Percentiles rank a stretch among this genome's conserved stretches.
These are phyloP conservation scores for Hypomontagnella submonticulosa DNA, from an alignment of 495 filamentous ascomycete species.

Conservation along the genomic window DNA sequence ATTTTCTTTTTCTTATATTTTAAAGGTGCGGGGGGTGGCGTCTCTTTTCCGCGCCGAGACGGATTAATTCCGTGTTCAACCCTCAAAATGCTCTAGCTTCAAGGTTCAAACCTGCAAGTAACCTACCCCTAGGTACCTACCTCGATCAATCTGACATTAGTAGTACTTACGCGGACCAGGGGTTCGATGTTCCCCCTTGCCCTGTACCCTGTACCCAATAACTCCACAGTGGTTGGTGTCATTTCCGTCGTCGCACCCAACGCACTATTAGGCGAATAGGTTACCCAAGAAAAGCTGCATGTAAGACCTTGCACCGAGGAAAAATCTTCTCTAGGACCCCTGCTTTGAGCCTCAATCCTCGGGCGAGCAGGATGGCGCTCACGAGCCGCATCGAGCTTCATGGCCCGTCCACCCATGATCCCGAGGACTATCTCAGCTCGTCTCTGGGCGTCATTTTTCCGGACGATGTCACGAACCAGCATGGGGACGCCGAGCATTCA, in stretches of 20 bases:
- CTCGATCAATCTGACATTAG: too few species aligned
- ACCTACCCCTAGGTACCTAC: too few species aligned
- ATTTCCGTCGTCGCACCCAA: too few species aligned
- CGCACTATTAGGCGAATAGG: too few species aligned
- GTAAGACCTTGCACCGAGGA: not conserved
- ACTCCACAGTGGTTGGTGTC: too few species aligned
- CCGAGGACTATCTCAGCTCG: constrained; percentile 73
- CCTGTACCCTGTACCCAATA: too few species aligned
- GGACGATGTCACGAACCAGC: constrained; percentile 76
- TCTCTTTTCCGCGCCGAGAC: constrained; percentile 22
- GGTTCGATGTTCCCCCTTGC: too few species aligned
- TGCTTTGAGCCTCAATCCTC: constrained; percentile 26
- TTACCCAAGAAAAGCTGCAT: too few species aligned
- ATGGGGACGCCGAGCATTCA: constrained; percentile 75
- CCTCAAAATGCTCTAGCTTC: not conserved
- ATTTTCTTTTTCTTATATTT: constrained; percentile 20
- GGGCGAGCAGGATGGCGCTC: constrained; percentile 48
- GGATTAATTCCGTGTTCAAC: constrained; percentile 28
- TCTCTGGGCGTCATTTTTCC: constrained; percentile 79
- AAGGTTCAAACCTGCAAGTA: too few species aligned
- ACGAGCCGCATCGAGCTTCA: constrained; percentile 55
- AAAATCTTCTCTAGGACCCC: constrained; percentile 7
- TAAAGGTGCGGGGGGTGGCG: constrained; percentile 30
- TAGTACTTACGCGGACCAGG: too few species aligned
- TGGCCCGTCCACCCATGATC: constrained; percentile 47